Base-by-base conservation (phyloP, 1,284 basidiomycete species). In the Ganoderma sp. region DNA sequence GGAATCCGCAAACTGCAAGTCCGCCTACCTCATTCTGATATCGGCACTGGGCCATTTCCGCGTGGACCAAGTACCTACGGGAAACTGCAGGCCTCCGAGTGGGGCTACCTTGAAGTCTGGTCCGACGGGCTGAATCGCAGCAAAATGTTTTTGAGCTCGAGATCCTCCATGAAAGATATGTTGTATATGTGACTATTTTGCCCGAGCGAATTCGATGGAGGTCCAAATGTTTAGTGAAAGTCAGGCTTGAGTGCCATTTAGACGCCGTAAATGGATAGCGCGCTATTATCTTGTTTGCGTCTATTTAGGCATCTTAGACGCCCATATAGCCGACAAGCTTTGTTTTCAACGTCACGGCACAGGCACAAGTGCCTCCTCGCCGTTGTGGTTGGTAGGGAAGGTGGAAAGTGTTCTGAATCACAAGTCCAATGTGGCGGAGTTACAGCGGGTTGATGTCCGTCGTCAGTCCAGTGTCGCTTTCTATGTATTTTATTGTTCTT, bases 401-500 rank as follows among this genome's bases (percentile, higher is more conserved):
- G 17, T 15, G 34, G 28, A 15, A 32, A 25, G 19, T 19, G 8
- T 34, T 56, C 52, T 56, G 28, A 22, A 56, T 32, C 52, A 56
- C 52, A 34, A 17, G 5, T 56, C 32, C 32, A 28, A 56, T 32
- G 56, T 5, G 37, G 17, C 10, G 56, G 34, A 34, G 22, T 12
- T 58, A n/a, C 37, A 25, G 54, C 19, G 34, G 56, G n/a, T 14
- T 37, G 34, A 58, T 14, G 34, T 12, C 19, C 7, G 56, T 58
- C 17, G 56, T 58, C n/a, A 37, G 56, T 37, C 34, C 34, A n/a
- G 12, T 14, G 56, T 19, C n/a, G 15, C n/a, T 39, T 42, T 60
- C 25, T 41, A 60, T 60, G 41, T 12, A 43, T 34, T n/a, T 34
- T 68, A 70, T 70, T 70, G 69, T 70, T 67, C 58, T 48, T 28